Evolutionary conservation across 2,329 filamentous ascomycete genomes (phyloP), one percentile per base, ranked within the genome.

Genomic region (Ceratocystis huliohia): DNA sequence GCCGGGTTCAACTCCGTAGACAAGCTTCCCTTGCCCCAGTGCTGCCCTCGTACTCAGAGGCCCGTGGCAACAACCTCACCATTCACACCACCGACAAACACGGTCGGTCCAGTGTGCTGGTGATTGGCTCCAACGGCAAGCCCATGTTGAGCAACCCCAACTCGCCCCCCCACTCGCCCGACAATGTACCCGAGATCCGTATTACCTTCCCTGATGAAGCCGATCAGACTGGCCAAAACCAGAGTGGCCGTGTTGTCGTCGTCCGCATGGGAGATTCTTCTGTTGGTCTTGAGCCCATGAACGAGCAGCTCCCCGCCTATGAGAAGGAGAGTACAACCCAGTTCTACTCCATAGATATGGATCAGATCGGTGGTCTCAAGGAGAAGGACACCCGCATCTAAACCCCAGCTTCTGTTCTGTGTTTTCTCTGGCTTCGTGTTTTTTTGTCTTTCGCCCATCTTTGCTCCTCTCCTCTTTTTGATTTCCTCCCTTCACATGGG

Each of bases 141-240:
- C 85, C 85, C 70, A 86, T 95, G 77, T 84, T 93, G 70, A 82
- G 86, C 70, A 89, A 89, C 76, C 88, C 89, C 41, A 80, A 82
- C 68, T 88, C 85, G 69, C 87, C 90, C 17, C 89, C 92, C 25
- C 80, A 88, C 72, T 89, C 88, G 59, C 87, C 88, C n/a, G 89
- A 84, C 76, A 88, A 88, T 70, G 83, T 97, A 33, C 94, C 94
- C 22, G 89, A 97, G 78, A 99, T 99, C 73, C 91, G 92, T 77
- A 96, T 99, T 76, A 97, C 94, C 45, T 97, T 99, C 80, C 94
- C 94, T 17, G 90, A 95, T 72, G 94, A 97, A 80, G 87, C 95
- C 71, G 92, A 96, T 73, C 89, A 91, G 71, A 79, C 84, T 65
- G 93, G 93, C 71, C 90, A 86, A 76, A 82, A 83, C 72, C 88